These are phyloP conservation scores for Microbotryomycetes sp. DNA, from an alignment of 1,284 basidiomycete species.

Conservation along the genomic window DNA sequence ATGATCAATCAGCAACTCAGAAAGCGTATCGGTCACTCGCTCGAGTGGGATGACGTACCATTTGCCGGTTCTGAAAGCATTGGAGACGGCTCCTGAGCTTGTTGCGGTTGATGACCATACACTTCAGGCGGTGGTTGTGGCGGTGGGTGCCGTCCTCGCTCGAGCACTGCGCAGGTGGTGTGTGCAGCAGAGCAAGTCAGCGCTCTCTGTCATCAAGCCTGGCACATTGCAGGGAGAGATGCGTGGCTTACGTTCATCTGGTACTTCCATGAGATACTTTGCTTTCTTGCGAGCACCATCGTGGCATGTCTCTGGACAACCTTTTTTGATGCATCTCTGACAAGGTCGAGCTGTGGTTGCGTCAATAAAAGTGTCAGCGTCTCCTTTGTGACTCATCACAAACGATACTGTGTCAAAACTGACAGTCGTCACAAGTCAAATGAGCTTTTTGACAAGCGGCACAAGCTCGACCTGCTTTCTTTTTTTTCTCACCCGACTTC, in stretches of 20 bases:
- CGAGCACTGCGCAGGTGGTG: slow-evolving; percentile 8
- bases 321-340: slow-evolving; percentile 88
- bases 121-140: slow-evolving; percentile 8
- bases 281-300: slow-evolving; percentile 97
- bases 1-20: background rate
- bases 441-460: slow-evolving; percentile 90
- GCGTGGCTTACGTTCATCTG: slow-evolving; percentile 66
- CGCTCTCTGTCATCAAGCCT: background rate
- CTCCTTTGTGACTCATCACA: slow-evolving; percentile 30
- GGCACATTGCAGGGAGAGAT: background rate
- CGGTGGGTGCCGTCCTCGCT: slow-evolving; percentile 3
- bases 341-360: slow-evolving; percentile 72
- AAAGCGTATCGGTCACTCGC: background rate
- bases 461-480: slow-evolving; percentile 88
- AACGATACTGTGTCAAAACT: slow-evolving; percentile 42
- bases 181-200: background rate
- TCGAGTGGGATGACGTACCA: background rate
- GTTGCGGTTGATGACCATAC: slow-evolving; percentile 7
- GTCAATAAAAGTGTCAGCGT: background rate
- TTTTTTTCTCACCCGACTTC: slow-evolving; percentile 55
- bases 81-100: background rate
- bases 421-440: slow-evolving; percentile 94
- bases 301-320: slow-evolving; percentile 77
- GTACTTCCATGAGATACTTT: slow-evolving; percentile 89
- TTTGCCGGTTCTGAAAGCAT: background rate